Conservation (phyloP, 2,329 filamentous ascomycete genomes). For the Lachnellula subtilissima region DNA sequence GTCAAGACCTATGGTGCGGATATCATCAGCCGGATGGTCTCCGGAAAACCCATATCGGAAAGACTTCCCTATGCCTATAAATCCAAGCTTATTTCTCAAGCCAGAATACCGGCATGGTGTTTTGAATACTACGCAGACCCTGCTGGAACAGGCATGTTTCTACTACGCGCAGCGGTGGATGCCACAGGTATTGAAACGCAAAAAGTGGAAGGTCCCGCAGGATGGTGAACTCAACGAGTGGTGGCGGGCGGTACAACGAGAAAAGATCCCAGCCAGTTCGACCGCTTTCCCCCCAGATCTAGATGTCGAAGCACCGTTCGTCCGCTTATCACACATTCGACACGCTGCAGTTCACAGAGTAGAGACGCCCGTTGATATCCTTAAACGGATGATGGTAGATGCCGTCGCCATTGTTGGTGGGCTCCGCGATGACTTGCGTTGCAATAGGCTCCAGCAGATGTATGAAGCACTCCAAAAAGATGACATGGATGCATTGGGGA, state of each 20-base stretch:
- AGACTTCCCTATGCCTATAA: not conserved
- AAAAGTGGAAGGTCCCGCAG: conserved; percentile 1
- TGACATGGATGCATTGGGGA: not conserved
- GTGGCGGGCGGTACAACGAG: not conserved
- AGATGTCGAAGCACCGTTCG: not conserved
- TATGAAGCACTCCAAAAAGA: not conserved
- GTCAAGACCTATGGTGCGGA: not conserved
- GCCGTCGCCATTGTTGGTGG: not conserved
- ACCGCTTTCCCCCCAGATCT: not conserved
- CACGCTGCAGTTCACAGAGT: conserved; percentile 7
- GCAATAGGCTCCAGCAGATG: conserved; percentile 2
- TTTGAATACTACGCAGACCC: not conserved
- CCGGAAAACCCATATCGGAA: not conserved
- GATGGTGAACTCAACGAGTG: conserved; percentile 4
- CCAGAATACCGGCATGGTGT: not conserved
- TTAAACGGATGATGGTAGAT: conserved; percentile 5
- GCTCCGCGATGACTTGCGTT: not conserved
- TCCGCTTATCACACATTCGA: conserved; percentile 1
- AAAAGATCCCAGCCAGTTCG: not conserved
- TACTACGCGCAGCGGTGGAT: not conserved
- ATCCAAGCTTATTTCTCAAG: not conserved
- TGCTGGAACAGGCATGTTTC: conserved; percentile 4
- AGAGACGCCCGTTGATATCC: not conserved
- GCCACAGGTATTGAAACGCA: not conserved
- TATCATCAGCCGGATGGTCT: not conserved